phyloP scores from a whole-genome alignment of 768 basidiomycete species.

The Podaxis mareebaensis region DNA sequence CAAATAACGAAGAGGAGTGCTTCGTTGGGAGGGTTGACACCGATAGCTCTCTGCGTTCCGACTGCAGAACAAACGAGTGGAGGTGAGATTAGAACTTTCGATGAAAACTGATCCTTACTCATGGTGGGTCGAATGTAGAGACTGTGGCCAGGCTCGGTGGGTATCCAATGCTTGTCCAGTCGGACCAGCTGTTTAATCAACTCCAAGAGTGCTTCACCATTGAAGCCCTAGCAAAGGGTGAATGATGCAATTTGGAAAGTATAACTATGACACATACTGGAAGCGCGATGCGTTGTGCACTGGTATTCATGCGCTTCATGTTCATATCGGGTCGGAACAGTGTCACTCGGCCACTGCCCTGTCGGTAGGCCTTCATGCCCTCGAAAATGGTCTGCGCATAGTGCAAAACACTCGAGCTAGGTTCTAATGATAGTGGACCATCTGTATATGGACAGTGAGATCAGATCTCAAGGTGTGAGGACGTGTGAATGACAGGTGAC shows the following conservation, averaged over 20 bases:
- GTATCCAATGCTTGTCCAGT: slow-evolving; percentile 90
- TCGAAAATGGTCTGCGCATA: slow-evolving; percentile 93
- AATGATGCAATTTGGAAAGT: background rate
- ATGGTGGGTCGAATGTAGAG: slow-evolving; percentile 88
- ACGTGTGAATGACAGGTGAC: slow-evolving; percentile 29
- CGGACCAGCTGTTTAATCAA: slow-evolving; percentile 86
- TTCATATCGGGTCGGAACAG: slow-evolving; percentile 97
- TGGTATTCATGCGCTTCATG: slow-evolving; percentile 93
- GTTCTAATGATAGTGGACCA: slow-evolving; percentile 72
- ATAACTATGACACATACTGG: slow-evolving; percentile 50
- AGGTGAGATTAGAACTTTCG: background rate
- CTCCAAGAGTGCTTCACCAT: slow-evolving; percentile 70
- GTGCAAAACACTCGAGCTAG: slow-evolving; percentile 82
- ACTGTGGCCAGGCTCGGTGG: slow-evolving; percentile 83
- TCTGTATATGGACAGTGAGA: slow-evolving; percentile 41
- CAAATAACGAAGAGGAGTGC: slow-evolving; percentile 86
- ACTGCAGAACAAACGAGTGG: slow-evolving; percentile 45
- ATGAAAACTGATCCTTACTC: slow-evolving; percentile 26
- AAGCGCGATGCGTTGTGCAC: slow-evolving; percentile 74
- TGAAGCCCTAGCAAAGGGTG: slow-evolving; percentile 56
- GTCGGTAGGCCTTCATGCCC: slow-evolving; percentile 92
- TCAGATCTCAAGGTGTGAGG: slow-evolving; percentile 8
- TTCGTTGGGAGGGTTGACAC: slow-evolving; percentile 74
- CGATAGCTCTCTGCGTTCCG: slow-evolving; percentile 70
- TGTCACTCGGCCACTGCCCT: slow-evolving; percentile 67